Base-by-base conservation (phyloP, 129 eudicot species). In the Heracleum sosnowskyi region DNA sequence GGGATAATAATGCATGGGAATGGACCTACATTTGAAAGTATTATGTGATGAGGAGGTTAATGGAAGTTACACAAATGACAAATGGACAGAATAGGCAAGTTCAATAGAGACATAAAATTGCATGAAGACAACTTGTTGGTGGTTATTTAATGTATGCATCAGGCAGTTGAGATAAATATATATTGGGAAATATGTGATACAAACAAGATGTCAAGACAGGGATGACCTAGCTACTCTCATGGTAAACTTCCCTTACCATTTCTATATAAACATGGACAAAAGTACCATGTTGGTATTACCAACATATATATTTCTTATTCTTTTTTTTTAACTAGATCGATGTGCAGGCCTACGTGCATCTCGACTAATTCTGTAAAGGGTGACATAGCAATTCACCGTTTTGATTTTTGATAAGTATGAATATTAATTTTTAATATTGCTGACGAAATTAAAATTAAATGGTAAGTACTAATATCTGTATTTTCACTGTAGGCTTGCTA, bases 31-130 rank as follows among this genome's bases (percentile, higher is more conserved):
- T 1, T 29, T 7, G 17, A 6, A 26, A 7, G 15, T 44, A 60
- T 40, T 29, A 31, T 42, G 53, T 72, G 81, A 80, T 63, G 69
- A 72, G 84, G 87, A 80, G 55, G 84, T 84, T 80, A 40, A 76
- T 73, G 69, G 81, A 71, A 63, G 81, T 82, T 82, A 45, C 81
- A 77, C 42, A 51, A 29, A 46, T 26, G 42, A 77, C 42, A 51
- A 29, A 46, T 26, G 42, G 85, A 82, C 85, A 82, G 77, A 47
- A 29, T 7, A 53, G 35, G 20, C 24, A 66, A 33, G 74, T 24
- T 35, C 2, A 34, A 33, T 18, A 53, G 10, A 18, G 10, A 18
- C 20, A 73, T 73, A n/a, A 73, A 73, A 35, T 73, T n/a, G 76
- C 35, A 73, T 40, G 55, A 29, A 49, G n/a, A 81, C 29, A 72